phyloP scores from a whole-genome alignment of 1,284 basidiomycete species.

The Irpex sp. region DNA sequence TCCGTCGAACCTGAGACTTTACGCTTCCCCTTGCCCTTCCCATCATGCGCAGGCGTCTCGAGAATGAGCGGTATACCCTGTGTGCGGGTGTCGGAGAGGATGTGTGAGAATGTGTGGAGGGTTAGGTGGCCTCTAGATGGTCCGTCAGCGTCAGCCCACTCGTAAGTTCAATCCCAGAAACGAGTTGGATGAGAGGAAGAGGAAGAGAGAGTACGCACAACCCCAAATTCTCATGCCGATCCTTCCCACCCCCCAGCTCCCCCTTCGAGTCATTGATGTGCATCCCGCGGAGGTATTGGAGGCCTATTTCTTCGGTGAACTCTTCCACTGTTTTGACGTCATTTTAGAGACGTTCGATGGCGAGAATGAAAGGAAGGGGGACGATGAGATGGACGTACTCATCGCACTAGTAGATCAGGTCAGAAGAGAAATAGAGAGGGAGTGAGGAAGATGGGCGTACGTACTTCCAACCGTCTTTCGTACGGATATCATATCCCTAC shows the following conservation, averaged over 20 bases:
- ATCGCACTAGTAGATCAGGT: slow-evolving; percentile 15
- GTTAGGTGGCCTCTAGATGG: slow-evolving; percentile 5
- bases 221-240: slow-evolving; percentile 84
- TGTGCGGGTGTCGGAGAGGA: slow-evolving; percentile 73
- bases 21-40: neutral
- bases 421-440: no score
- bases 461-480: slow-evolving; percentile 62
- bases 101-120: slow-evolving; percentile 31
- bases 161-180: no score
- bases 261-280: slow-evolving; percentile 85
- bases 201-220: slow-evolving; percentile 52
- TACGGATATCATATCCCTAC: slow-evolving; percentile 79
- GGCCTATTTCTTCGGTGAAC: slow-evolving; percentile 68
- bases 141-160: neutral
- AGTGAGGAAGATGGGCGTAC: no score
- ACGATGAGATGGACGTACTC: no score
- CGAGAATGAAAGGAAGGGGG: neutral
- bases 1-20: slow-evolving; percentile 15
- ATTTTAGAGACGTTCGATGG: slow-evolving; percentile 23
- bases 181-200: no score
- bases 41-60: slow-evolving; percentile 71
- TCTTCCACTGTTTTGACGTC: no score
- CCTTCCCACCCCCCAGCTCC: slow-evolving; percentile 60
- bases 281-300: slow-evolving; percentile 74
- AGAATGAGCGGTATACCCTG: slow-evolving; percentile 76